Base-by-base conservation (phyloP, 2,329 filamentous ascomycete genomes). In the Botryotinia convoluta region DNA sequence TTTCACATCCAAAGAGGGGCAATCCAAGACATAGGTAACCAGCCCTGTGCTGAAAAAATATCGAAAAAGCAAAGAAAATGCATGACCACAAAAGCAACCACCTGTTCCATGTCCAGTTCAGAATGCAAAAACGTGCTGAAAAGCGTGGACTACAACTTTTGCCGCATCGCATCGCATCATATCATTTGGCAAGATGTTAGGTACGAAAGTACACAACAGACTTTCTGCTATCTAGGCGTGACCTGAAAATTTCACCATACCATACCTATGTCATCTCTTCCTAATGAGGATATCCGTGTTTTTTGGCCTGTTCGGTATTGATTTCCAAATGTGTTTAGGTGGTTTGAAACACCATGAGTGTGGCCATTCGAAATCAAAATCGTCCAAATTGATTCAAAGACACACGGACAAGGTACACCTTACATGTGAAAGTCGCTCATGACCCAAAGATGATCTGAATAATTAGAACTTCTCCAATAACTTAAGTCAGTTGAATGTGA, bases 61-160 rank as follows among this genome's bases (percentile, higher is more conserved):
- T 51, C 48, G 26, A 48, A 37, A 65, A 37, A 48, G 29, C 12
- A 35, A 35, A 48, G 45, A 48, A 35, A 32, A 5, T 5, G 7
- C 60, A 62, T 62, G 60, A 16, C 60, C 60, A 42, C 60, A 62
- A 39, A 37, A 62, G 6, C 35, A 16, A 62, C 18, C 35, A 62
- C 59, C 37, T 39, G 29, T 20, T 45, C 62, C 39, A 35, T 26
- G 61, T 29, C 9, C 20, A 16, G 14, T 35, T 4, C 26, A 18
- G 48, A 51, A 54, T 54, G n/a, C n/a, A 18, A 54, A 65, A 65
- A 48, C 62, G 62, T 65, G 62, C 62, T 35, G 44, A 26, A 48
- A 65, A 48, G 44, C 29, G 18, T 65, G 44, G 44, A 37, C 22
- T 65, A 65, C 63, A 44, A 44, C 63, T 18, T n/a, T 48, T 65